A percentile compares a stretch with the other conserved stretches of the same genome.
Conservation (phyloP, 331 rosid genomes). For the Pyrus hybrid region DNA sequence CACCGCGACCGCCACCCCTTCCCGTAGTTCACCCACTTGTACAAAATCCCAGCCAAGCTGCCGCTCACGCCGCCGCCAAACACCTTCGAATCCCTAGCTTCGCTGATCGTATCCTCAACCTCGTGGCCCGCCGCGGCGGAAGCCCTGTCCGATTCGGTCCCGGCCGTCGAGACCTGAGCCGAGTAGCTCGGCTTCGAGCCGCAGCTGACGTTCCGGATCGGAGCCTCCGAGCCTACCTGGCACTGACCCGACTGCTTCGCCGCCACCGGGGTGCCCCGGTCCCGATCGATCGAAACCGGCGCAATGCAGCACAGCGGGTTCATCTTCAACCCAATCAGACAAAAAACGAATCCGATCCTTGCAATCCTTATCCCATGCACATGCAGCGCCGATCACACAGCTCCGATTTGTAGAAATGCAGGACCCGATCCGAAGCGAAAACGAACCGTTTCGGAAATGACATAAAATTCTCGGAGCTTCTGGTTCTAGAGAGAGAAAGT, state of each 20-base stretch:
- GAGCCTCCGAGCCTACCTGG: conserved; percentile 50
- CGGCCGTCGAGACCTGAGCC: conserved; percentile 54
- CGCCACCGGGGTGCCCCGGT: conserved; percentile 42
- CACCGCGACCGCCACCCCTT: conserved; percentile 97
- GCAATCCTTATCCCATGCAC: neutral
- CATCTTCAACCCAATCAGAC: conserved; percentile 28
- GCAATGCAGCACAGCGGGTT: conserved; percentile 99
- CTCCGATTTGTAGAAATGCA: conserved; percentile 10
- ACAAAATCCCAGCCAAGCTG: conserved; percentile 78
- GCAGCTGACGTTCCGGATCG: conserved; percentile 37
- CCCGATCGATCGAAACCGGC: conserved; percentile 97
- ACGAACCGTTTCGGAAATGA: conserved; percentile 23
- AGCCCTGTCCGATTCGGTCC: conserved; percentile 40
- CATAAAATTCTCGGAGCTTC: conserved; percentile 16
- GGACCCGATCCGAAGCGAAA: conserved; percentile 22
- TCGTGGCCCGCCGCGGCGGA: conserved; percentile 33
- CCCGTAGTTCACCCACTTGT: conserved; percentile 98
- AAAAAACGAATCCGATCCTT: neutral
- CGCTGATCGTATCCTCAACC: conserved; percentile 37
- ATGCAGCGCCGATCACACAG: conserved; percentile 1
- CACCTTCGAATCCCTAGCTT: conserved; percentile 53
- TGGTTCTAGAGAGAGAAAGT: neutral
- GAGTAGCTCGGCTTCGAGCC: conserved; percentile 53
- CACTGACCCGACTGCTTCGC: conserved; percentile 42
- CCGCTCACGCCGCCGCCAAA: conserved; percentile 49